These are phyloP conservation scores for Euryodendron excelsum DNA, from an alignment of 148 eudicot genomes.

Conservation along the genomic window DNA sequence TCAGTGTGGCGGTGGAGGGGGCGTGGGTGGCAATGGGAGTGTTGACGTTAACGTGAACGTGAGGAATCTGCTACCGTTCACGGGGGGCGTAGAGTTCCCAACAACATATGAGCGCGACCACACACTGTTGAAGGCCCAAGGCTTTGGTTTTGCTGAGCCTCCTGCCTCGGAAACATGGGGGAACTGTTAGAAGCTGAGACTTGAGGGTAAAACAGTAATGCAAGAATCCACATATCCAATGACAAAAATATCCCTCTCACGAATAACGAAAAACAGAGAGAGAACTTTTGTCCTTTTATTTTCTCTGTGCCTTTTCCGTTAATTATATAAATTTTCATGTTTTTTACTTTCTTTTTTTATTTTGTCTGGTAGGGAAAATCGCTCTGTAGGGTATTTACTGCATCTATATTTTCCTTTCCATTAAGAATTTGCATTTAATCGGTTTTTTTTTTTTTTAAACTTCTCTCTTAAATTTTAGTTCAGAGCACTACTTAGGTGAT, in stretches of 20 bases:
- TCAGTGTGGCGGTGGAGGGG: constrained; percentile 1
- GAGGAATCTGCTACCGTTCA: constrained; percentile 43
- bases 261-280: neutral
- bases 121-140: constrained; percentile 35
- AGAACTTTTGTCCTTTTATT: neutral
- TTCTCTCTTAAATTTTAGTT: too few relatives aligned
- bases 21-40: constrained; percentile 8
- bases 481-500: too few relatives aligned
- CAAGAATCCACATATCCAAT: neutral
- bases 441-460: neutral
- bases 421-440: neutral
- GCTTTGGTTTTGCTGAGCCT: constrained; percentile 44
- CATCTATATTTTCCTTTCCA: neutral
- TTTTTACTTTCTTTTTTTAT: neutral
- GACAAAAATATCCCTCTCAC: neutral
- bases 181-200: neutral
- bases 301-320: neutral
- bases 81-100: constrained; percentile 38
- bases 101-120: constrained; percentile 38
- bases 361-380: neutral
- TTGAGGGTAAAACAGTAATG: constrained; percentile 21
- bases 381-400: neutral
- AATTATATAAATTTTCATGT: neutral
- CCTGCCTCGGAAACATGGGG: constrained; percentile 38
- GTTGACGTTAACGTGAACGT: constrained; percentile 27